Evolutionary conservation across 2,329 filamentous ascomycete species (phyloP).

Genomic region (Colletotrichum orbiculare): DNA sequence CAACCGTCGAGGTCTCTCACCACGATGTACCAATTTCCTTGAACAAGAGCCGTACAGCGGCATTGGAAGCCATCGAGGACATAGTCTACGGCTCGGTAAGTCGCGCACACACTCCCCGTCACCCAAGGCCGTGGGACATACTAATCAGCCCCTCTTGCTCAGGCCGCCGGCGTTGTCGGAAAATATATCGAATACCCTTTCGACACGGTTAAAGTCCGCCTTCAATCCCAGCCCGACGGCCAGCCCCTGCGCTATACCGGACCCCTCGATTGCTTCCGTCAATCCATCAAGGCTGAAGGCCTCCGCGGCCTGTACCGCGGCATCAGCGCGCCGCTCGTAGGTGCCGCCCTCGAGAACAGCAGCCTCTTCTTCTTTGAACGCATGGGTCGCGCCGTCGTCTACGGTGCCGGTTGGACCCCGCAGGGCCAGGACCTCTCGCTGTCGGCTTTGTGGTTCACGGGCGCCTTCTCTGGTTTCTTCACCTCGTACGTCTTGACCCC

Average conservation of each 20-base stretch:
- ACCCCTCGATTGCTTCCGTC: slow-evolving; percentile 91
- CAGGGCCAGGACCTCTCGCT: slow-evolving; percentile 75
- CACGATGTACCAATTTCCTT: slow-evolving; percentile 32
- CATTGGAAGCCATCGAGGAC: slow-evolving; percentile 82
- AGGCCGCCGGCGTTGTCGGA: slow-evolving; percentile 86
- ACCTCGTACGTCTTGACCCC: slow-evolving; percentile 93
- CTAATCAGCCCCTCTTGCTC: slow-evolving; percentile 22
- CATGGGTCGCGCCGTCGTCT: slow-evolving; percentile 75
- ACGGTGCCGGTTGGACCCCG: slow-evolving; percentile 59
- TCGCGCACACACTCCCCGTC: slow-evolving; percentile 34
- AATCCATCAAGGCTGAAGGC: slow-evolving; percentile 85
- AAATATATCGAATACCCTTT: slow-evolving; percentile 99
- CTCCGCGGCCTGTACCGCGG: slow-evolving; percentile 87
- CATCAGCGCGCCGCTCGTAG: slow-evolving; percentile 89
- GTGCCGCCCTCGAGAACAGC: slow-evolving; percentile 92
- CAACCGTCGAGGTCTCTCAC: slow-evolving; percentile 36
- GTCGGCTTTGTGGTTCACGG: slow-evolving; percentile 80
- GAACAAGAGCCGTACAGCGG: slow-evolving; percentile 47
- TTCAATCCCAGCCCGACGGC: slow-evolving; percentile 93
- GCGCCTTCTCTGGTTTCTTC: slow-evolving; percentile 87
- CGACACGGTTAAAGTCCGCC: slow-evolving; percentile 96
- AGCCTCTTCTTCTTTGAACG: slow-evolving; percentile 93
- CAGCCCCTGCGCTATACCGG: slow-evolving; percentile 85
- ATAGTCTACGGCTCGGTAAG: slow-evolving; percentile 87
- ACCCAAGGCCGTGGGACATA: neutral